phyloP scores from a whole-genome alignment of 345 rosid species.

The Capsella bursapastoris region DNA sequence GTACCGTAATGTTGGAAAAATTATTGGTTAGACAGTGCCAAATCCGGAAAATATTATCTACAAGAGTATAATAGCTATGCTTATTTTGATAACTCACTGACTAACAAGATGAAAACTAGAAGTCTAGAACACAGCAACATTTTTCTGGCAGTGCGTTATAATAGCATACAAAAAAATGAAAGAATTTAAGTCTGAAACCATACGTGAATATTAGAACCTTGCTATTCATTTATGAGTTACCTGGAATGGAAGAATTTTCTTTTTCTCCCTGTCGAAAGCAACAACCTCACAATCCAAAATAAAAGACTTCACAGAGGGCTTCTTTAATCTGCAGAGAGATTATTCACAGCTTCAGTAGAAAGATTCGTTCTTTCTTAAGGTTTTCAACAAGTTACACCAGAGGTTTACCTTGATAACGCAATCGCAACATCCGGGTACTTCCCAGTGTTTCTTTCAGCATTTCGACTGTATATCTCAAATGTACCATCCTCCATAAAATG shows the following conservation, averaged over 20 bases:
- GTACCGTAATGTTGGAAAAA: conserved; percentile 5
- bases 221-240: conserved; percentile 48
- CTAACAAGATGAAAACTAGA: conserved; percentile 25
- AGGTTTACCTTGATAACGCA: conserved; percentile 68
- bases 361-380: conserved; percentile 16
- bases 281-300: conserved; percentile 93
- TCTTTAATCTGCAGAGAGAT: conserved; percentile 72
- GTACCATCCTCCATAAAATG: conserved; percentile 87
- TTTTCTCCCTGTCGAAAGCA: conserved; percentile 78
- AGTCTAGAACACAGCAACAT: not conserved
- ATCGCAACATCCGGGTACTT: conserved; percentile 88
- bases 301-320: conserved; percentile 68
- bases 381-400: conserved; percentile 27
- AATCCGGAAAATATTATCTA: not conserved
- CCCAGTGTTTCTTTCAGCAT: conserved; percentile 89
- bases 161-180: conserved; percentile 1
- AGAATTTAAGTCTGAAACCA: conserved; percentile 18
- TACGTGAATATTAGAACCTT: conserved; percentile 26
- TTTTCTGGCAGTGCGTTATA: not conserved
- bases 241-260: conserved; percentile 92
- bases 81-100: conserved; percentile 4
- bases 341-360: conserved; percentile 30
- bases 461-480: conserved; percentile 94
- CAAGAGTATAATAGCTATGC: not conserved
- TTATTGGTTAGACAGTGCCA: conserved; percentile 1